Evolutionary conservation across 495 filamentous ascomycete species (phyloP).

Genomic region (Penicillium canescens): DNA sequence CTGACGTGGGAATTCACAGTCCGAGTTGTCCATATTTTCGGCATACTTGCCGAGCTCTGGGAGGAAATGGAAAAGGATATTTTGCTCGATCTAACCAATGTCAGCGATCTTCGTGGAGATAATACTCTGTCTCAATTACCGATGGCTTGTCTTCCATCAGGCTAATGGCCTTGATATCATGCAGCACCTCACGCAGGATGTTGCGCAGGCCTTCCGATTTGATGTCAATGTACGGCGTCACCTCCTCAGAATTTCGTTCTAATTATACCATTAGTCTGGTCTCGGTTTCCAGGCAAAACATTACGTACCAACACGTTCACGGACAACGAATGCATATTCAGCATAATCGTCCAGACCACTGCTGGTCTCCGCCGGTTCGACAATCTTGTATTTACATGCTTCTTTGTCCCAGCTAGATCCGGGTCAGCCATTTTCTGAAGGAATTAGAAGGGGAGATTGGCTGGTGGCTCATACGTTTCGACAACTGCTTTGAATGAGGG

Average conservation of each 20-base stretch:
- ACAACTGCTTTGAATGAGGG: conserved; percentile 19
- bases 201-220: conserved; percentile 33
- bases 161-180: conserved; percentile 31
- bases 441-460: conserved; percentile 7
- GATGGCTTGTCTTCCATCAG: conserved; percentile 27
- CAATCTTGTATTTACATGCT: conserved; percentile 26
- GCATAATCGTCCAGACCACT: conserved; percentile 19
- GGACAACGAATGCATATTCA: conserved; percentile 27
- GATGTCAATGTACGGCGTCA: conserved; percentile 25
- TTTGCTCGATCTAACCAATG: conserved; percentile 28
- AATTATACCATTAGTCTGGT: conserved; percentile 9
- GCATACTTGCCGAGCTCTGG: conserved; percentile 25
- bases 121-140: conserved; percentile 16
- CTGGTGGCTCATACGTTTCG: conserved; percentile 20
- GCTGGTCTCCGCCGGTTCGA: conserved; percentile 13
- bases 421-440: conserved; percentile 13
- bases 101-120: conserved; percentile 12
- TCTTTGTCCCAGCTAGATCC: conserved; percentile 28
- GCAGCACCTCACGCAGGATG: conserved; percentile 26
- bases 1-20: conserved; percentile 8
- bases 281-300: conserved; percentile 5
- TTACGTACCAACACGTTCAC: conserved; percentile 26
- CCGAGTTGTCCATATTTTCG: conserved; percentile 7
- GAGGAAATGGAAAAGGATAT: conserved; percentile 35
- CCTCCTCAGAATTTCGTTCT: conserved; percentile 26